Base-by-base conservation (phyloP, 1,284 basidiomycete species). In the Xerocomus tenax region DNA sequence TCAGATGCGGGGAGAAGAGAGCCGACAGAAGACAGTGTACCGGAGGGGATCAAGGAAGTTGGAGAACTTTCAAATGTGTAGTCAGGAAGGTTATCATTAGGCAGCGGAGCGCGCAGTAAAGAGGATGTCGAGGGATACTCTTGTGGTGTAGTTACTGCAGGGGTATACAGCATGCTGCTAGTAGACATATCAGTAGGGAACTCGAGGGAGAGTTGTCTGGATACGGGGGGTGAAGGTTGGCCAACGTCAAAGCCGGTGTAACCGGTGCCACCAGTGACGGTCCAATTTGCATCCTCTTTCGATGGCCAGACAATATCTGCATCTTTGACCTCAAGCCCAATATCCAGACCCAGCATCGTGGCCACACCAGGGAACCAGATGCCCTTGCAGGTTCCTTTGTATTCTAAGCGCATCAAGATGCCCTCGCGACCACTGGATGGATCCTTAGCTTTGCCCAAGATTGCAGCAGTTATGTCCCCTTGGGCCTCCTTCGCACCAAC, bases 361-460 rank as follows among this genome's bases (percentile, higher is more conserved):
- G 87, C 87, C 10, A 88, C 86, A 5, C 86, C 87, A 42, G 85
- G 81, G 60, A 81, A 87, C 82, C 82, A 87, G 23, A 90, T 67
- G 9, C 82, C 83, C 54, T 77, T 79, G 64, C 85, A 89, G 1
- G 77, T 75, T 28, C 75, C 85, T 54, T 79, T 81, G 62, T 86
- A 87, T 52, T 84, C 78, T 16, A 89, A 64, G 45, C 75, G 72
- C 73, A 88, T 75, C 30, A 82, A 56, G n/a, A 84, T 64, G n/a
- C 84, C 82, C 45, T 82, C 78, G 29, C 64, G 63, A n/a, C 60
- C 64, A 48, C 64, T 65, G 18, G 66, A 61, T 6, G 67, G 65
- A 48, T 72, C 69, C 39, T 57, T 65, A 26, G 66, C 66, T 51
- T 73, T 76, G 36, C 78, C 82, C 30, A 78, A 69, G 19, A 88